A percentile compares a stretch with the other conserved stretches of the same genome.
Conservation (phyloP, 2,329 filamentous ascomycete genomes). For the Ascochyta lentis region DNA sequence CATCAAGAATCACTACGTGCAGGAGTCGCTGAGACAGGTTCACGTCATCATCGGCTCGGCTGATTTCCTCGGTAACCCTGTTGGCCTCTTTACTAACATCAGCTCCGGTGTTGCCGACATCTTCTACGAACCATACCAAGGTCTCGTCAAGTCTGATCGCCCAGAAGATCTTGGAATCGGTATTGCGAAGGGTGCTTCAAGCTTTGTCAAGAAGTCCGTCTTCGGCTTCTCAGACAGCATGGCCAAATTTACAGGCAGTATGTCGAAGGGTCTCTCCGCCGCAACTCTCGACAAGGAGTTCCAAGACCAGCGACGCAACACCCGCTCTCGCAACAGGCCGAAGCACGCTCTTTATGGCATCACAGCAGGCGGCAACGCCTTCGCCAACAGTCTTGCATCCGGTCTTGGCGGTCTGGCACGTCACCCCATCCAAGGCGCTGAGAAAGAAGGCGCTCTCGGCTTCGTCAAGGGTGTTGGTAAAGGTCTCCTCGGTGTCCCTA, state of each 20-base stretch:
- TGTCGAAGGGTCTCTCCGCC: slow-evolving; percentile 94
- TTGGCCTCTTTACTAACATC: slow-evolving; percentile 97
- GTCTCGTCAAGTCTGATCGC: slow-evolving; percentile 92
- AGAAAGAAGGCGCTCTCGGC: slow-evolving; percentile 90
- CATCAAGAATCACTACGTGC: slow-evolving; percentile 92
- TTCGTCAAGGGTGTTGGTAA: slow-evolving; percentile 99
- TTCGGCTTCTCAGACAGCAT: slow-evolving; percentile 98
- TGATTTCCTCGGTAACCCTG: slow-evolving; percentile 96
- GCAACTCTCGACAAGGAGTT: slow-evolving; percentile 98
- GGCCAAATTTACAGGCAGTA: slow-evolving; percentile 95
- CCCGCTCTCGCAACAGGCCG: slow-evolving; percentile 87
- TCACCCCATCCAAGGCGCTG: slow-evolving; percentile 93
- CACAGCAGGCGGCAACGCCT: slow-evolving; percentile 91
- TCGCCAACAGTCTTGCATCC: slow-evolving; percentile 89
- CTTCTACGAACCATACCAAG: slow-evolving; percentile 99
- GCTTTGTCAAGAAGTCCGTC: slow-evolving; percentile 97
- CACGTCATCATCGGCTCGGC: slow-evolving; percentile 97
- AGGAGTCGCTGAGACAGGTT: slow-evolving; percentile 93
- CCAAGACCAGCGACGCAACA: slow-evolving; percentile 94
- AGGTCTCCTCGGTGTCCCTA: slow-evolving; percentile 90
- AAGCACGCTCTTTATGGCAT: slow-evolving; percentile 98
- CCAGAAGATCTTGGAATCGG: slow-evolving; percentile 94
- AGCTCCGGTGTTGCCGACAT: slow-evolving; percentile 97
- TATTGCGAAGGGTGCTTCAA: slow-evolving; percentile 94
- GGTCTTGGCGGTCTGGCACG: slow-evolving; percentile 92